These are phyloP conservation scores for Jacaranda mimosifolia DNA, from an alignment of 257 asterid genomes.

Conservation along the genomic window DNA sequence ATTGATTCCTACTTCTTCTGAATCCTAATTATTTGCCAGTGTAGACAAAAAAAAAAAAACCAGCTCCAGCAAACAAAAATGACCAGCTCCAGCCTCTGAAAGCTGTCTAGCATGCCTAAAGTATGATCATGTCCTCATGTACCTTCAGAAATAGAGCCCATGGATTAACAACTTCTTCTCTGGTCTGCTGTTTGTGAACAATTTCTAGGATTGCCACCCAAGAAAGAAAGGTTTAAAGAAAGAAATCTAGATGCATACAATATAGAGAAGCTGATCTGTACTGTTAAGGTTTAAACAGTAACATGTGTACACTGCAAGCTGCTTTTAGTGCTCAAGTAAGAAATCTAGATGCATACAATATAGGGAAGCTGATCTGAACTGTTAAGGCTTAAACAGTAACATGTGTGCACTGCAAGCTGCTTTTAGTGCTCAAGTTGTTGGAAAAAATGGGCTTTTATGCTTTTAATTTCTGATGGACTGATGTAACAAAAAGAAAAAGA, in stretches of 20 bases:
- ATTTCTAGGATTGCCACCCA: neutral
- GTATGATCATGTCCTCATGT: neutral
- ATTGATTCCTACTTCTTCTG: neutral
- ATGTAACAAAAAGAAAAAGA: neutral
- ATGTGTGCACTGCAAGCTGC: neutral
- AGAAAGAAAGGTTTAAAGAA: neutral
- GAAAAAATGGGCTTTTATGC: neutral
- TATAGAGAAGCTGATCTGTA: neutral
- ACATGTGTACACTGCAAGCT: neutral
- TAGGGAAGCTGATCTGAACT: neutral
- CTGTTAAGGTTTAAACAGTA: constrained; percentile 11
- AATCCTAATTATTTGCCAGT: neutral
- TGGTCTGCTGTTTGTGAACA: neutral
- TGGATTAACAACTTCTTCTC: neutral
- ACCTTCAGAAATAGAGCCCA: neutral
- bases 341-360: neutral
- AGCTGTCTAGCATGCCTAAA: neutral
- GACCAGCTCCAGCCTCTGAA: neutral
- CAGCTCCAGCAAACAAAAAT: neutral
- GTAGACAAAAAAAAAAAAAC: neutral
- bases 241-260: constrained; percentile 5
- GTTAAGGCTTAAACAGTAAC: constrained; percentile 6
- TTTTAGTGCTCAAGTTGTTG: neutral
- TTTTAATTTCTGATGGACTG: neutral
- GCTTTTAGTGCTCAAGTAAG: constrained; percentile 13